Evolutionary conservation across 495 filamentous ascomycete genomes (phyloP).

Genomic region (Talaromyces wortmannii): DNA sequence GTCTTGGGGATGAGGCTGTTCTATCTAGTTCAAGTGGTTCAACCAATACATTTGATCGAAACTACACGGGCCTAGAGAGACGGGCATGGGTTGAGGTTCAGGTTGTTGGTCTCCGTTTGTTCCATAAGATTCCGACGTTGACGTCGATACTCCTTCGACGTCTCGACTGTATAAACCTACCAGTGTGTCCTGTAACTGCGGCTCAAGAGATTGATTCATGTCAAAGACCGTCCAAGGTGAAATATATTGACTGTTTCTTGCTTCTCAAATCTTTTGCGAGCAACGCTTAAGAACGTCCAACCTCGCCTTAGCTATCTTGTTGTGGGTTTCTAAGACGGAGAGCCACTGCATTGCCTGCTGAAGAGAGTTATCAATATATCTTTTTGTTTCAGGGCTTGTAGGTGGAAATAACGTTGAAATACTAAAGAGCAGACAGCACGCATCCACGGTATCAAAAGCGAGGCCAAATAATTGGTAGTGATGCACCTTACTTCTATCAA

Average conservation of each 20-base stretch:
- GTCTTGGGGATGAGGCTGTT: neutral
- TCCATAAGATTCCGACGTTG: neutral
- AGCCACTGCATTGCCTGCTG: slow-evolving; percentile 2
- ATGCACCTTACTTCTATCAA: slow-evolving; percentile 2
- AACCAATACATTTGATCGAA: neutral
- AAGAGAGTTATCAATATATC: slow-evolving; percentile 4
- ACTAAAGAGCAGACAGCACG: slow-evolving; percentile 1
- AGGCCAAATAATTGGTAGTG: slow-evolving; percentile 7
- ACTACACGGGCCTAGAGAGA: neutral
- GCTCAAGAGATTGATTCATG: neutral
- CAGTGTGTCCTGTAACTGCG: neutral
- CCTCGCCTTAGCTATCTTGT: neutral
- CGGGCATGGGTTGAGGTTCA: neutral
- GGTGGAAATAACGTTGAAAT: slow-evolving; percentile 5
- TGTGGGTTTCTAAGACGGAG: neutral
- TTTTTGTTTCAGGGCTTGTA: neutral
- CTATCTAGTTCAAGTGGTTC: neutral
- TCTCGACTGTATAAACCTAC: neutral
- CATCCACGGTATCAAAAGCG: slow-evolving; percentile 2
- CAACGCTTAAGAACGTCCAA: neutral
- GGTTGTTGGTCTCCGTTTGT: neutral
- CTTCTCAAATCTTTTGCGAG: neutral
- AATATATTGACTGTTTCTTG: neutral
- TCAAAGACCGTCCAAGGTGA: neutral
- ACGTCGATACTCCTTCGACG: neutral